These are phyloP conservation scores for Coelastrella sp. DNA, from an alignment of 139 green algal species.

Conservation along the genomic window DNA sequence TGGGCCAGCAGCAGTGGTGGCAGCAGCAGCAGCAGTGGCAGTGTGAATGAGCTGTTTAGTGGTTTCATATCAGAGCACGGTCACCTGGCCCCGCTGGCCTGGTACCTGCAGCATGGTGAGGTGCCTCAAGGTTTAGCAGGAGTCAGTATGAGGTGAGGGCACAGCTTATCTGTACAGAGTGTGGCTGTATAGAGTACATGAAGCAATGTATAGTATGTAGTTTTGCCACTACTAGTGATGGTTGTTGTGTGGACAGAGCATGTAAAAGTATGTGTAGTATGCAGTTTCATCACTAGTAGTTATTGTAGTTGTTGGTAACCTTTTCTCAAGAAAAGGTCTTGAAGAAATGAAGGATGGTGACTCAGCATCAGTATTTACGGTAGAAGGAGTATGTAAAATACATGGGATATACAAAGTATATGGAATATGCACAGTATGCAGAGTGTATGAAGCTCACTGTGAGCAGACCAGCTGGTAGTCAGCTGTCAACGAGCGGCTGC, in stretches of 20 bases:
- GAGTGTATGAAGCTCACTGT: too few species aligned
- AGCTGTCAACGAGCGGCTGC: too few species aligned
- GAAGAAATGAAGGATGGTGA: too few species aligned
- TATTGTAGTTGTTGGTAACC: too few species aligned
- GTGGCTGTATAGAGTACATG: not conserved
- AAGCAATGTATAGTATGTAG: not conserved
- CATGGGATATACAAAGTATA: too few species aligned
- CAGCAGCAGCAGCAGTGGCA: not conserved
- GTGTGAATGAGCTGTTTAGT: not conserved
- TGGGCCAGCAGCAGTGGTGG: conserved; percentile 32
- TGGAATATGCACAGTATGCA: not conserved
- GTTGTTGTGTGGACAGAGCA: not conserved
- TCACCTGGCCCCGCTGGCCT: conserved; percentile 4
- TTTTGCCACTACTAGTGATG: not conserved
- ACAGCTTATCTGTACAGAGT: not conserved
- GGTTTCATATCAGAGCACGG: conserved; percentile 2
- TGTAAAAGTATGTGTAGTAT: not conserved
- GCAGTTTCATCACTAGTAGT: too few species aligned
- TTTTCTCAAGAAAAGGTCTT: too few species aligned
- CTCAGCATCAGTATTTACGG: too few species aligned
- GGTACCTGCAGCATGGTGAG: conserved; percentile 23
- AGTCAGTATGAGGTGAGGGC: conserved; percentile 17
- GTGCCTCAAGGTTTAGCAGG: not conserved
- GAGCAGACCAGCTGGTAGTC: too few species aligned
- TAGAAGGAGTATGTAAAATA: too few species aligned